Percentiles rank a stretch among this genome's conserved stretches.
phyloP scores from a whole-genome alignment of 805 yeast genomes.

The Myxozyma neotropica region DNA sequence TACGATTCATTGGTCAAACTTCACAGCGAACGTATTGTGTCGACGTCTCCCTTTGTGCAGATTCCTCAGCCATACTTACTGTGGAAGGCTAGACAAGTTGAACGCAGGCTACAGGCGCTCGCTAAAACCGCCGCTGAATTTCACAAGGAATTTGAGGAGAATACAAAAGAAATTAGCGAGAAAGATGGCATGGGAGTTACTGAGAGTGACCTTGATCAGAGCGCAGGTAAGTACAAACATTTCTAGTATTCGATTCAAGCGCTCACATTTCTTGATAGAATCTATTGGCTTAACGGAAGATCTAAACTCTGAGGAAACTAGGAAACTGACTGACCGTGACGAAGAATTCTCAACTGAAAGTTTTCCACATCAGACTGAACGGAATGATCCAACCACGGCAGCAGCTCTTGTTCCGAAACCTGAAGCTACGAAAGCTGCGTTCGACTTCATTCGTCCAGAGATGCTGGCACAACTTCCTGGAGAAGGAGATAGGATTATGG shows the following conservation, averaged over 20 bases:
- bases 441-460: slow-evolving; percentile 21
- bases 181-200: no score
- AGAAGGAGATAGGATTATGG: slow-evolving; percentile 14
- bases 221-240: not conserved
- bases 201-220: slow-evolving; percentile 4
- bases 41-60: slow-evolving; percentile 82
- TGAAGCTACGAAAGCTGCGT: not conserved
- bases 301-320: not conserved
- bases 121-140: slow-evolving; percentile 28
- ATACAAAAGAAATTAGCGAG: slow-evolving; percentile 16
- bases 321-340: not conserved
- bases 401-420: slow-evolving; percentile 1
- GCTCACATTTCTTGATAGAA: not conserved
- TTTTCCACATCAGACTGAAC: not conserved
- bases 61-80: slow-evolving; percentile 71
- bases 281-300: not conserved
- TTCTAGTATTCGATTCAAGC: not conserved
- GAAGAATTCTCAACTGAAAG: not conserved
- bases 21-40: slow-evolving; percentile 58
- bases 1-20: slow-evolving; percentile 42
- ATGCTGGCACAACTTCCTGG: slow-evolving; percentile 21
- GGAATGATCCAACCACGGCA: not conserved
- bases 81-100: slow-evolving; percentile 56
- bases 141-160: slow-evolving; percentile 15
- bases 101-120: slow-evolving; percentile 42